Conservation (phyloP, 441 rosid species). For the Euphorbia celastroides region DNA sequence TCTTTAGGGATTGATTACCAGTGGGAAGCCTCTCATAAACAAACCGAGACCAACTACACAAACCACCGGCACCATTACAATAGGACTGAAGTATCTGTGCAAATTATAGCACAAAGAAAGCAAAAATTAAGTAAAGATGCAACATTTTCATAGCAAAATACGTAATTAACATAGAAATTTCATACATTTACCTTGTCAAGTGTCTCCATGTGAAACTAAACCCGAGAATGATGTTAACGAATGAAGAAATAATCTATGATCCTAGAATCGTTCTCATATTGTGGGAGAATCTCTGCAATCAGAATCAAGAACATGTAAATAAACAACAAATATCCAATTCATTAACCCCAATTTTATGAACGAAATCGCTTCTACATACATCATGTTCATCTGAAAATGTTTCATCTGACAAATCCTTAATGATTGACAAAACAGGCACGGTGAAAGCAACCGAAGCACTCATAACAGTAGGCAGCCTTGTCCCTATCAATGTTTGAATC, state of each 20-base stretch:
- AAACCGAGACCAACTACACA: slow-evolving; percentile 74
- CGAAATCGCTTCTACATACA: slow-evolving; percentile 28
- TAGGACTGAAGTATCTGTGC: slow-evolving; percentile 63
- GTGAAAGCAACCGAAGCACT: slow-evolving; percentile 70
- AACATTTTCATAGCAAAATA: too few relatives aligned
- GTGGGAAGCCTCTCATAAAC: slow-evolving; percentile 73
- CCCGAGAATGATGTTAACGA: slow-evolving; percentile 73
- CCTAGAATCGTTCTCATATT: slow-evolving; percentile 89
- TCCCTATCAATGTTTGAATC: slow-evolving; percentile 74
- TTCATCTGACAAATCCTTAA: slow-evolving; percentile 52
- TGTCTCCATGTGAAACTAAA: slow-evolving; percentile 67
- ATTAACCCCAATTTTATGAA: background rate
- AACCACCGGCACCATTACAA: slow-evolving; percentile 68
- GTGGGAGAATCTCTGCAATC: slow-evolving; percentile 61
- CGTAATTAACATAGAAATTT: background rate
- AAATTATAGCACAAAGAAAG: slow-evolving; percentile 2
- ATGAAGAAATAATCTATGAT: slow-evolving; percentile 73
- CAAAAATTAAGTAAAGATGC: background rate
- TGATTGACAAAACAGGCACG: slow-evolving; percentile 68
- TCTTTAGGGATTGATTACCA: slow-evolving; percentile 52
- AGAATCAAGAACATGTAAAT: slow-evolving; percentile 6
- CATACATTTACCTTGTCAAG: slow-evolving; percentile 47
- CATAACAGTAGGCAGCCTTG: slow-evolving; percentile 95
- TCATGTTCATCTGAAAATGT: slow-evolving; percentile 47
- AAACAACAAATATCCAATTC: background rate